Base-by-base conservation (phyloP, 306 rosid species). In the Lablab purpureus region DNA sequence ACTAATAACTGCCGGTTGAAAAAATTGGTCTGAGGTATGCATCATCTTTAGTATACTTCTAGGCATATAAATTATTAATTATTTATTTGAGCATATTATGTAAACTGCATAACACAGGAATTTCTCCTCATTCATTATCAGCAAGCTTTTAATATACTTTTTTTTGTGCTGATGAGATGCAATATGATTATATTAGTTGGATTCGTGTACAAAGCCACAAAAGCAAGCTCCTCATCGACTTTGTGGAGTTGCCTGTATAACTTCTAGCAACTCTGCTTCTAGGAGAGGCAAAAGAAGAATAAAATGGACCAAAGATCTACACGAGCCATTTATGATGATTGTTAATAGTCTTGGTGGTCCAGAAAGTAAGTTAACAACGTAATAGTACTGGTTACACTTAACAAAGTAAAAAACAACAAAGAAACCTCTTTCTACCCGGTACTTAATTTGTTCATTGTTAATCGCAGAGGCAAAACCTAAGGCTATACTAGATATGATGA, bases 391-490 rank as follows among this genome's bases (percentile, higher is more conserved):
- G 4, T 50, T 37, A 28, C 30, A 66, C 6, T 54, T 34, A n/a
- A n/a, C n/a, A 47, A 7, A 60, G 60, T 7, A 8, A 40, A 18
- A 2, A 17, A 72, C 43, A 50, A 2, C 10, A 17, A 41, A 30
- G 10, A 25, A 41, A 52, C 15, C 11, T 40, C 19, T 19, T 32
- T 8, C 21, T 63, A 55, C 58, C 6, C 5, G 34, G n/a, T 19
- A 45, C 51, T 73, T 45, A 2, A 64, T 79, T 63, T 41, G 7
- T 51, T 84, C 71, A 45, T 37, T 43, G 3, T 71, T 67, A 59
- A 67, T 68, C 12, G 23, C 36, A 87, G 90, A 68, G 62, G 90
- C 90, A 76, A 87, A 80, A 49, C 90, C 90, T n/a, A 87, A 76
- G 84, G 81, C 87, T 27, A 87, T 87, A 52, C 80, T 84, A 74